Evolutionary conservation across 2,329 filamentous ascomycete species (phyloP).

Genomic region (Daldinia eschscholtzii): DNA sequence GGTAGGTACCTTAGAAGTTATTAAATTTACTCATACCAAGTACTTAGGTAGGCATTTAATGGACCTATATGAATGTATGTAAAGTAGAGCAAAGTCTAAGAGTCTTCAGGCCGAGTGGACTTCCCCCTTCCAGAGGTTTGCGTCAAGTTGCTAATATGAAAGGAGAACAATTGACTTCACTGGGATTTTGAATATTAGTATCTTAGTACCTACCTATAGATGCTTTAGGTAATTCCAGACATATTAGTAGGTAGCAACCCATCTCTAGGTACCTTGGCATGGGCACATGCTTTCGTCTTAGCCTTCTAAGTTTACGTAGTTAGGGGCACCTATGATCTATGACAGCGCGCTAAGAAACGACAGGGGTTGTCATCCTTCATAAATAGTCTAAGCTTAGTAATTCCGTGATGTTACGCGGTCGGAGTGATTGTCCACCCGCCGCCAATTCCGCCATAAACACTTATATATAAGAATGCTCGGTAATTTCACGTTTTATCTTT

Average conservation of each 20-base stretch:
- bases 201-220: no score
- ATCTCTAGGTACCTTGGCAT: neutral
- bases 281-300: no score
- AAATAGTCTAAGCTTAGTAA: slow-evolving; percentile 2
- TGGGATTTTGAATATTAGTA: no score
- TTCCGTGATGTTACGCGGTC: slow-evolving; percentile 5
- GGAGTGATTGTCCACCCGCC: slow-evolving; percentile 1
- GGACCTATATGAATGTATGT: neutral
- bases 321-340: neutral
- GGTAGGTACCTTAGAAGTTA: no score
- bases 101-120: neutral
- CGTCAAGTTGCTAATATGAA: neutral
- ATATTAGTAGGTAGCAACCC: no score
- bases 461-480: neutral
- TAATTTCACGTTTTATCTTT: neutral
- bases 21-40: no score
- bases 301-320: neutral
- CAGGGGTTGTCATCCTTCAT: neutral
- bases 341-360: neutral
- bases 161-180: neutral
- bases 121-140: neutral
- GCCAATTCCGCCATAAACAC: neutral
- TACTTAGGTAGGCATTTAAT: neutral
- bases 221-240: no score
- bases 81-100: neutral